phyloP scores from a whole-genome alignment of 495 filamentous ascomycete species.

The Platismatia glauca region DNA sequence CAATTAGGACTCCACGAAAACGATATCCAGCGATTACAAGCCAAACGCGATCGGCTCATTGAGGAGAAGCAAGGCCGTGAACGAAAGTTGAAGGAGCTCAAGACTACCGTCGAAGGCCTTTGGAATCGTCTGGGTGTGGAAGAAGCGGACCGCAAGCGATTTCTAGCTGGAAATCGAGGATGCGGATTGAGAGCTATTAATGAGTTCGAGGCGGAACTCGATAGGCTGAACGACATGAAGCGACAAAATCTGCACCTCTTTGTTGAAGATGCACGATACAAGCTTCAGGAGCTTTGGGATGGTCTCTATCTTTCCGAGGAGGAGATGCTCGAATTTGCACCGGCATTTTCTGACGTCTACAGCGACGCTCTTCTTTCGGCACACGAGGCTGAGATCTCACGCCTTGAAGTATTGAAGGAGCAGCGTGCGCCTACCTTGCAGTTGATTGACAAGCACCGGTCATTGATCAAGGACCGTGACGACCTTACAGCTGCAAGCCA shows the following conservation, averaged over 20 bases:
- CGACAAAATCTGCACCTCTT: conserved; percentile 89
- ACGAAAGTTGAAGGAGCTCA: conserved; percentile 68
- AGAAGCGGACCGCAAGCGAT: conserved; percentile 69
- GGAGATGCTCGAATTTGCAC: conserved; percentile 95
- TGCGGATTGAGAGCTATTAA: conserved; percentile 84
- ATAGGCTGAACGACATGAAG: conserved; percentile 83
- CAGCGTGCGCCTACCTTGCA: conserved; percentile 78
- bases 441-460: conserved; percentile 74
- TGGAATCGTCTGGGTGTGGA: conserved; percentile 87
- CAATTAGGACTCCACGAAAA: conserved; percentile 84
- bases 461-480: conserved; percentile 77
- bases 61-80: conserved; percentile 92
- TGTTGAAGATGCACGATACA: conserved; percentile 83
- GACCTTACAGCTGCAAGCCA: conserved; percentile 80
- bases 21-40: conserved; percentile 63
- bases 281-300: conserved; percentile 92
- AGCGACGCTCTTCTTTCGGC: conserved; percentile 84
- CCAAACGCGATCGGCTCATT: conserved; percentile 71
- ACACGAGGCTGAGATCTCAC: conserved; percentile 79
- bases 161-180: conserved; percentile 62
- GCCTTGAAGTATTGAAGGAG: conserved; percentile 73
- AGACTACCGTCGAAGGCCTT: conserved; percentile 61
- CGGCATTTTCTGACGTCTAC: conserved; percentile 71
- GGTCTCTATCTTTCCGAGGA: conserved; percentile 88
- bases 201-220: conserved; percentile 84